Percentiles rank a stretch among this genome's conserved stretches.
These are phyloP conservation scores for Podospora appendiculata DNA, from an alignment of 495 filamentous ascomycete genomes.

Conservation along the genomic window DNA sequence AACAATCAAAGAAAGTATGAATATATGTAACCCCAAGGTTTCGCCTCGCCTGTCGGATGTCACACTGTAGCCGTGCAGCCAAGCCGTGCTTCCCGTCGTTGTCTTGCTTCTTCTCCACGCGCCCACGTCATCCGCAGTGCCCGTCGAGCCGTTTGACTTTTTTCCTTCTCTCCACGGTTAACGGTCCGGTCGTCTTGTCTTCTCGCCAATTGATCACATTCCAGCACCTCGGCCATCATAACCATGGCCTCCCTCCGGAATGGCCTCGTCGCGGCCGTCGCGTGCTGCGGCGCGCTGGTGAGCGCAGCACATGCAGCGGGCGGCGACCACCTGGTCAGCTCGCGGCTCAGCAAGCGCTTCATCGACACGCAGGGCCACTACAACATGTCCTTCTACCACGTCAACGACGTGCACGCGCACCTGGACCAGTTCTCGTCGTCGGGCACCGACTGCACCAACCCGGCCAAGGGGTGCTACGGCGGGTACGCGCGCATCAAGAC, in stretches of 20 bases:
- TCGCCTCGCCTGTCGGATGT: no score
- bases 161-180: no score
- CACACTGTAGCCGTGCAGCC: no score
- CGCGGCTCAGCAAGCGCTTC: conserved; percentile 40
- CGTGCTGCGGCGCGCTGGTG: neutral
- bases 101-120: no score
- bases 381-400: conserved; percentile 54
- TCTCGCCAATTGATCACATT: no score
- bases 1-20: no score
- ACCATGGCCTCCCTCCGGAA: conserved; percentile 5
- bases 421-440: conserved; percentile 49
- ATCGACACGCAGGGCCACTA: conserved; percentile 43
- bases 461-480: conserved; percentile 46
- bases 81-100: no score
- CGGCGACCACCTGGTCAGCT: conserved; percentile 34
- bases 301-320: neutral
- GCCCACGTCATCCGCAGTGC: no score
- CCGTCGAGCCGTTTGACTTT: no score
- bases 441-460: conserved; percentile 45
- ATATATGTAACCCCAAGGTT: no score
- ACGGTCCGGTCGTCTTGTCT: no score
- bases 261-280: conserved; percentile 2
- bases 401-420: conserved; percentile 56
- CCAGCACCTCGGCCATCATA: neutral
- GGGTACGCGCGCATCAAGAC: conserved; percentile 50